These are phyloP conservation scores for Yarrowia osloensis DNA, from an alignment of 805 yeast genomes.

Conservation along the genomic window DNA sequence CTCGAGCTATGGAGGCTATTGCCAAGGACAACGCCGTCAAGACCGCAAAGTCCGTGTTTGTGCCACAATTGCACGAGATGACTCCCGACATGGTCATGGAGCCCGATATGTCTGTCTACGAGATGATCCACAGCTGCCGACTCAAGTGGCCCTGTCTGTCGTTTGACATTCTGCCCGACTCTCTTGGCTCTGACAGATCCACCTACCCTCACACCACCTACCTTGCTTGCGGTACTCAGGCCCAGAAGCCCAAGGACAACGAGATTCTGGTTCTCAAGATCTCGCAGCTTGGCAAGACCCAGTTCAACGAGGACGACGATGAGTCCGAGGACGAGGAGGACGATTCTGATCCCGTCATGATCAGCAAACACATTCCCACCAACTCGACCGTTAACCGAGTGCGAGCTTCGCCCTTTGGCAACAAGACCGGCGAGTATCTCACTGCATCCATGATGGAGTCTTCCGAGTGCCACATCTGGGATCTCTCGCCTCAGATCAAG, in stretches of 20 bases:
- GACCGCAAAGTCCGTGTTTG: constrained; percentile 53
- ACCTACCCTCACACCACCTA: constrained; percentile 84
- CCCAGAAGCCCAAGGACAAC: constrained; percentile 81
- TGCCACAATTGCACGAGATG: constrained; percentile 87
- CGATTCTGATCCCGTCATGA: constrained; percentile 76
- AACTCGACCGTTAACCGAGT: constrained; percentile 86
- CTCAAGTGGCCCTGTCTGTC: constrained; percentile 98
- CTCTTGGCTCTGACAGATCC: constrained; percentile 84
- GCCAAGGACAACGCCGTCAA: constrained; percentile 40
- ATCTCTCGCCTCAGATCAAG: constrained; percentile 72
- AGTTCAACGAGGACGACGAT: constrained; percentile 78
- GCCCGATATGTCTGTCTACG: constrained; percentile 94
- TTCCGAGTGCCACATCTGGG: constrained; percentile 87
- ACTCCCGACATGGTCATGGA: constrained; percentile 96
- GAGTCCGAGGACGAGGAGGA: constrained; percentile 74
- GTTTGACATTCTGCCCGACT: constrained; percentile 83
- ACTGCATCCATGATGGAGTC: constrained; percentile 87
- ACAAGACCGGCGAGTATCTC: constrained; percentile 72
- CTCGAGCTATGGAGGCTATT: constrained; percentile 34
- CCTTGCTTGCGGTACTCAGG: constrained; percentile 92
- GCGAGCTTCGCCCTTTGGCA: constrained; percentile 77
- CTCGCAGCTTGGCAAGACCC: constrained; percentile 78
- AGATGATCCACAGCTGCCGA: constrained; percentile 91
- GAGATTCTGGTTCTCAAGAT: constrained; percentile 83
- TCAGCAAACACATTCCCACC: constrained; percentile 75